These are phyloP conservation scores for Scheffersomyces stambukii DNA, from an alignment of 1,139 yeast genomes.

Conservation along the genomic window DNA sequence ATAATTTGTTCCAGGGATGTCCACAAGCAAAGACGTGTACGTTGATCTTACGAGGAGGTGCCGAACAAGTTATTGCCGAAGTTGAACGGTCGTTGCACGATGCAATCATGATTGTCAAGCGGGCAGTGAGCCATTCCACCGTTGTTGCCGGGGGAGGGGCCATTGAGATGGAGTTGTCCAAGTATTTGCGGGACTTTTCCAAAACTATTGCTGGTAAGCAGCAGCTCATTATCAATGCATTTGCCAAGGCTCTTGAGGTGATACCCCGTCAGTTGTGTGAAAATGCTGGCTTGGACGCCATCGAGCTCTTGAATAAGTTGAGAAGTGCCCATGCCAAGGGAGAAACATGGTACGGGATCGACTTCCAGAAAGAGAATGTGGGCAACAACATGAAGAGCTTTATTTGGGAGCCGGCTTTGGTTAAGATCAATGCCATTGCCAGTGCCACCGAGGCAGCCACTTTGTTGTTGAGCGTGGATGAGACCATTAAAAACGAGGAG, in stretches of 20 bases:
- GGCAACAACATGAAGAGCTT: conserved; percentile 82
- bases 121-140: conserved; percentile 81
- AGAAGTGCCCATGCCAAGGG: conserved; percentile 95
- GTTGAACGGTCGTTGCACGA: conserved; percentile 97
- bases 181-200: conserved; percentile 80
- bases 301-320: conserved; percentile 82
- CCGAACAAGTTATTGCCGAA: conserved; percentile 97
- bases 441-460: conserved; percentile 98
- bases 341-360: conserved; percentile 88
- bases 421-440: conserved; percentile 87
- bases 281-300: conserved; percentile 96
- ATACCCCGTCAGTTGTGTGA: conserved; percentile 97
- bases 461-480: conserved; percentile 87
- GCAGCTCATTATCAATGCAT: conserved; percentile 85
- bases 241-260: conserved; percentile 90
- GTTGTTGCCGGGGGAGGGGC: conserved; percentile 99
- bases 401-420: conserved; percentile 98
- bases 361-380: conserved; percentile 77
- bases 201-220: conserved; percentile 92
- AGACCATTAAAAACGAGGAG: conserved; percentile 80
- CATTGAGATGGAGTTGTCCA: conserved; percentile 94
- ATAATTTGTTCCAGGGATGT: conserved; percentile 88
- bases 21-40: conserved; percentile 94
- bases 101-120: conserved; percentile 96
- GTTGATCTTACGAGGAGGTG: conserved; percentile 90